A percentile compares a stretch with the other conserved stretches of the same genome.
Evolutionary conservation across 164 flowering plant species (phyloP).

Genomic region (Umbilicus rupestris): DNA sequence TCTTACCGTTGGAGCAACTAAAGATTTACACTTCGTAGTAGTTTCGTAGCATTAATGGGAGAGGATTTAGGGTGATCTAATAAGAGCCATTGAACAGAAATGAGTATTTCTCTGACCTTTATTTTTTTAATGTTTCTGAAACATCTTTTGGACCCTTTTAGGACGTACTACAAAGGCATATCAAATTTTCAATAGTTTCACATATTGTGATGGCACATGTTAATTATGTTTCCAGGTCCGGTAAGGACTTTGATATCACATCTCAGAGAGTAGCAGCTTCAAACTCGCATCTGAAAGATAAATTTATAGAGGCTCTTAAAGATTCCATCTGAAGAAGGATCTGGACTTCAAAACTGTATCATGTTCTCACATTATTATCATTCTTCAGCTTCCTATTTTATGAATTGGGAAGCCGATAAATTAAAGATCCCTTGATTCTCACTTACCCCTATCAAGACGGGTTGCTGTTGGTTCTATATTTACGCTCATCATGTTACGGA

Average conservation of each 20-base stretch:
- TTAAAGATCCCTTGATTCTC: not conserved
- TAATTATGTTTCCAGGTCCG: conserved; percentile 41
- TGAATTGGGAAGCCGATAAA: not conserved
- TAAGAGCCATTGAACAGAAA: no score
- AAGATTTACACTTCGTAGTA: not conserved
- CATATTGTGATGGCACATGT: not conserved
- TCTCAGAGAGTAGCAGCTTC: conserved; percentile 81
- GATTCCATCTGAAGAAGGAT: conserved; percentile 26
- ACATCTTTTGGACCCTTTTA: not conserved
- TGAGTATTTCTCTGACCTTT: no score
- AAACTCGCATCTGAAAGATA: conserved; percentile 58
- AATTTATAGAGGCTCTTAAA: conserved; percentile 50
- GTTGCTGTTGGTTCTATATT: not conserved
- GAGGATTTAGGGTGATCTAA: no score
- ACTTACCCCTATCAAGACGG: not conserved
- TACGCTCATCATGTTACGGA: not conserved
- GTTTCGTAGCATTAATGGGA: not conserved
- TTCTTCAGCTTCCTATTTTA: not conserved
- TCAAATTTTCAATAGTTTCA: not conserved
- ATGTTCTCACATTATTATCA: not conserved
- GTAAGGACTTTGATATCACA: conserved; percentile 68
- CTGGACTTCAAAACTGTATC: not conserved
- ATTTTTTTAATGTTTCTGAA: not conserved
- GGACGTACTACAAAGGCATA: not conserved
- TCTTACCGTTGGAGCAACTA: not conserved